Evolutionary conservation across 352 stramenopile species (phyloP), one percentile per base, ranked within the genome.

Genomic region (Phytophthora pisi): DNA sequence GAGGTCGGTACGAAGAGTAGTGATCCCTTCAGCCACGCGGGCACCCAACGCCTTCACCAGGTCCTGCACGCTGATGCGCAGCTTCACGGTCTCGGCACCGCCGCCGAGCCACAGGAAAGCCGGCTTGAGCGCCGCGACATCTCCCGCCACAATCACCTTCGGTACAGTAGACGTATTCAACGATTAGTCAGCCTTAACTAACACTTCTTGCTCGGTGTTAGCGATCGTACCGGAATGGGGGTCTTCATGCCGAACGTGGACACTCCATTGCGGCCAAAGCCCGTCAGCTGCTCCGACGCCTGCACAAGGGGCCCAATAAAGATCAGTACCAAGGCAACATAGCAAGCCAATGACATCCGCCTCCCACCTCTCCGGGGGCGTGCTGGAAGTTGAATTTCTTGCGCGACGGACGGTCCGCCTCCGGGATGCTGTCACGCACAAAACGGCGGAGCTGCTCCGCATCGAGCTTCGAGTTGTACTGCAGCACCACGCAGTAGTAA

Each of bases 381-480:
- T 96, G 88, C 66, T 96, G 89, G 62, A 96, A 96, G 70, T 95
- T 96, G 56, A 96, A 94, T 50, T 86, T 79, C 66, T 95, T 96
- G 54, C 87, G 85, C 6, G 78, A 73, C 16, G 85, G 82, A 42
- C 86, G 81, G 6, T 80, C 66, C 16, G 46, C 55, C 49, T 91
- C 80, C 0, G 79, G 77, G 54, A 93, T 86, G 30, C 72, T 73
- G 26, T 74, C 77, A 54, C 88, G 84, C 57, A 95, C 84, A 50
- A 94, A 94, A 46, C 88, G 86, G 60, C 88, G 82, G 55, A 95
- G 84, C 71, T 93, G 86, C 68, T 95, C 88, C 0, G 79, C 67
- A 62, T 94, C 91, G 36, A 95, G 70, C 72, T 88, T 93, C 13
- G 85, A 75, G 60, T 93, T 92, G 75, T 96, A 96, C 74, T 96